Conservation (phyloP, 2,329 filamentous ascomycete species). For the Fusarium sp. region DNA sequence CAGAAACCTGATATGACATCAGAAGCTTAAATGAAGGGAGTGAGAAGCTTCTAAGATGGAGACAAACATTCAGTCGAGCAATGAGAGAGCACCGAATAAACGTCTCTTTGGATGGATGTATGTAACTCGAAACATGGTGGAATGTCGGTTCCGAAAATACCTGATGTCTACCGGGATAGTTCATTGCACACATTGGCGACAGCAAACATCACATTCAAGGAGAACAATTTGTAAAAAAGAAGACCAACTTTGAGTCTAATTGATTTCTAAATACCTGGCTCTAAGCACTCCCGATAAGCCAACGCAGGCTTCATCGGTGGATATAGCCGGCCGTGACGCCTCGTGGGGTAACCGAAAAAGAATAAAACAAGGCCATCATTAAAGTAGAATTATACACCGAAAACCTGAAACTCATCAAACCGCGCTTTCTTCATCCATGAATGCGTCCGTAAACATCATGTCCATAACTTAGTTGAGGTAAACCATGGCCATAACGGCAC, state of each 20-base stretch:
- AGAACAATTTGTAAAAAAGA: constrained; percentile 8
- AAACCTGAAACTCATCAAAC: constrained; percentile 46
- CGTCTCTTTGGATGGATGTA: not conserved
- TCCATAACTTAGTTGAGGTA: constrained; percentile 52
- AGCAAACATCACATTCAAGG: accelerated
- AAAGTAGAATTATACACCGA: constrained; percentile 49
- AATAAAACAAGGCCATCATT: constrained; percentile 50
- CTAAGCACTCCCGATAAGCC: constrained; percentile 43
- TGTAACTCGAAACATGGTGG: too few relatives aligned
- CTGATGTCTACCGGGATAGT: too few relatives aligned
- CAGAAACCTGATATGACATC: constrained; percentile 9
- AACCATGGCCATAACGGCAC: constrained; percentile 54
- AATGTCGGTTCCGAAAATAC: too few relatives aligned
- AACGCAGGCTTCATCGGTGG: constrained; percentile 36
- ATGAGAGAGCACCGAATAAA: not conserved
- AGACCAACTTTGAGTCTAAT: constrained; percentile 42
- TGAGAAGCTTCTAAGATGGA: not conserved
- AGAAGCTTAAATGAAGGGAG: not conserved
- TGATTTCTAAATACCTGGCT: constrained; percentile 48
- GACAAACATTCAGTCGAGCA: not conserved
- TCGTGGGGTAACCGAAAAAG: constrained; percentile 49
- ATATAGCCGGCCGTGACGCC: constrained; percentile 47
- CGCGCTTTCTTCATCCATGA: constrained; percentile 38
- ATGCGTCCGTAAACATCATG: constrained; percentile 40
- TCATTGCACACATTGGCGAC: too few relatives aligned